phyloP scores from a whole-genome alignment of 306 rosid species.

The Lagenaria siceraria region DNA sequence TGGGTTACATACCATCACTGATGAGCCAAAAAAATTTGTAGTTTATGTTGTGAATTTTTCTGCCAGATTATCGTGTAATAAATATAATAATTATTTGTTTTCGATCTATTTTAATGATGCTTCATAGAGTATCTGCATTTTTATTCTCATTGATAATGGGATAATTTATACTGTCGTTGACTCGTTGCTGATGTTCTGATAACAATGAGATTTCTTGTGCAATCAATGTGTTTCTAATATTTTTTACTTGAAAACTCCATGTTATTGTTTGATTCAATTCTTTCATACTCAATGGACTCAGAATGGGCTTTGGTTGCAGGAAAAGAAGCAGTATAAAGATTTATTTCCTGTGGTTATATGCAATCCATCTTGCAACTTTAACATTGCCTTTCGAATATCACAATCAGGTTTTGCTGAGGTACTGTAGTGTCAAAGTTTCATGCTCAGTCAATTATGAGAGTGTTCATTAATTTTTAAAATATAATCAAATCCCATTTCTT shows the following conservation, averaged over 20 bases:
- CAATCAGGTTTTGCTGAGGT: conserved; percentile 61
- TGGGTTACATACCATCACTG: background rate
- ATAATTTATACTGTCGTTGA: background rate
- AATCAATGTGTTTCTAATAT: background rate
- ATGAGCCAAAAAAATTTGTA: background rate
- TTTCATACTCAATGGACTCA: background rate
- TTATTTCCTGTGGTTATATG: conserved; percentile 60
- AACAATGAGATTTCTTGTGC: background rate
- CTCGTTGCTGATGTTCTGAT: background rate
- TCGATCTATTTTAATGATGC: background rate
- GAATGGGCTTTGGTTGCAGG: conserved; percentile 30
- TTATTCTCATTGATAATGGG: background rate
- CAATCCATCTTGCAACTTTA: conserved; percentile 41
- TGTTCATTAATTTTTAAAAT: background rate
- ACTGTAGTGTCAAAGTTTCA: conserved; percentile 10
- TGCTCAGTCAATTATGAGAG: background rate
- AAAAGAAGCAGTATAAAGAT: conserved; percentile 48
- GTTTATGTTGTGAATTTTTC: background rate
- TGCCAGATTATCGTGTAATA: background rate
- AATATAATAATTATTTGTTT: background rate
- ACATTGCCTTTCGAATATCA: conserved; percentile 67
- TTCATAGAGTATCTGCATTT: background rate
- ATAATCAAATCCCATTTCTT: background rate
- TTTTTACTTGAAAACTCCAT: background rate
- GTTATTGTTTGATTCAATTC: background rate